Base-by-base conservation (phyloP, 2,329 filamentous ascomycete genomes). In the Colletotrichum acutatum region DNA sequence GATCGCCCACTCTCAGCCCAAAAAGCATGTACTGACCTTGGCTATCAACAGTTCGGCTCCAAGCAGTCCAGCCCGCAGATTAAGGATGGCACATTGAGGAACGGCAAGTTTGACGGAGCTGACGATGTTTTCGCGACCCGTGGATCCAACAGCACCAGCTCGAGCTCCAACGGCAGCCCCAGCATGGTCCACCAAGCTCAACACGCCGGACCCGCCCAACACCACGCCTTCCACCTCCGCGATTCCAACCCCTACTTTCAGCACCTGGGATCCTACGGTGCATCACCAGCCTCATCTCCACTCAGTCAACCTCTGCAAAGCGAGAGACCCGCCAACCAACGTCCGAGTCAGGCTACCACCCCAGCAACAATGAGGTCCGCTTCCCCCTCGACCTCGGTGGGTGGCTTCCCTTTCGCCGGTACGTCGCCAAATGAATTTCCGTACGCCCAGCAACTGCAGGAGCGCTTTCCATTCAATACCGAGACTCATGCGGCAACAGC, bases 31-130 rank as follows among this genome's bases (percentile, higher is more conserved):
- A 83, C 85, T 87, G 84, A 87, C 82, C 76, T 72, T 74, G 67
- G 66, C 68, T 68, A 74, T 76, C 76, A 81, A 68, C 80, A 92
- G 90, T 92, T 91, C 85, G 89, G 90, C 75, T 90, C 89, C 22
- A 90, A 90, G 79, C 88, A 89, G 78, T 84, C 85, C 54, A 88
- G 85, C 71, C 85, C 88, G 37, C 83, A 85, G 66, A 78, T 86
- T 66, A 87, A 84, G 76, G 88, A 90, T 65, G 88, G 85, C 53
- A 85, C 84, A 14, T 72, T 87, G 53, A 81, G 79, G 62, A 82
- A 76, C 68, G 84, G 83, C 26, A 84, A 85, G 71, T 85, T 81
- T 67, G 86, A 88, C 71, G 84, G 84, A 16, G 77, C 78, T 34
- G 82, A 81, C 49, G 85, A 86, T 58, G 81, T 80, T 37, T 75